phyloP scores from a whole-genome alignment of 257 asterid species.

The Solanum etuberosum region DNA sequence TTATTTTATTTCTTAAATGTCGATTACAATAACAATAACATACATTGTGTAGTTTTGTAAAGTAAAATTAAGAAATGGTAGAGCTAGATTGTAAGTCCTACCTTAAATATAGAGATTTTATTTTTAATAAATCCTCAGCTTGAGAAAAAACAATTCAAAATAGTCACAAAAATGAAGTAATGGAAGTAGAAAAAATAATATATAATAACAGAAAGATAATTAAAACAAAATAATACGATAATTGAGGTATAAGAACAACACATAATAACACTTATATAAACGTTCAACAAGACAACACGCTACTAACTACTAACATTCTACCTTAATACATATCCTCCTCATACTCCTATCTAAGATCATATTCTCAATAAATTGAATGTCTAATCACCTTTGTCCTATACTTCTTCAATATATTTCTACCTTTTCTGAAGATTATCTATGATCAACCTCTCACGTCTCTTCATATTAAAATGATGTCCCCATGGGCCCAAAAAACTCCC shows the following conservation, averaged over 20 bases:
- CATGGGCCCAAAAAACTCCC: neutral
- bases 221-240: neutral
- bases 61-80: no score
- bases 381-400: accelerated
- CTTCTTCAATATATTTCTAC: no score
- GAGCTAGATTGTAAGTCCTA: no score
- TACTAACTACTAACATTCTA: neutral
- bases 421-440: neutral
- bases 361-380: accelerated
- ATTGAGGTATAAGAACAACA: neutral
- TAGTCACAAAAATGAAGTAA: no score
- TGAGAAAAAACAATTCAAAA: no score
- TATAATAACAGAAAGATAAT: neutral
- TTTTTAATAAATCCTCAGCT: neutral
- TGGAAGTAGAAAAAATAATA: neutral
- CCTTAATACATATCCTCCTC: neutral
- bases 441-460: neutral
- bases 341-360: accelerated
- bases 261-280: accelerated
- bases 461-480: neutral
- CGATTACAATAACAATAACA: no score
- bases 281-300: neutral
- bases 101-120: no score
- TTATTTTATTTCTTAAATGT: no score
- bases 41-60: no score